These are phyloP conservation scores for Termitomyces sp. DNA, from an alignment of 768 basidiomycete species.

Conservation along the genomic window DNA sequence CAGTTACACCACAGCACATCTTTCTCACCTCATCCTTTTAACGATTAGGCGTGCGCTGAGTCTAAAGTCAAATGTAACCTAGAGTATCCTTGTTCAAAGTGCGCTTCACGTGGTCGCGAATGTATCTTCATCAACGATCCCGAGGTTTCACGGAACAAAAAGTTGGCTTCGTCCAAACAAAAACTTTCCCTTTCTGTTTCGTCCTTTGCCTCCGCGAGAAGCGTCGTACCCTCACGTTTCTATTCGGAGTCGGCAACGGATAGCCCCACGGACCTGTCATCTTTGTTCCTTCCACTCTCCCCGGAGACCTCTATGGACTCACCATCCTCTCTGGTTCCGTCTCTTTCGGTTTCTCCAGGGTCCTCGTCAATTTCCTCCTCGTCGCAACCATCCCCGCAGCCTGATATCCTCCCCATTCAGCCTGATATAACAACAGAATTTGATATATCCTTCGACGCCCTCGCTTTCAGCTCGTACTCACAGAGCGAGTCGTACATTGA, in stretches of 20 bases:
- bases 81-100: slow-evolving; percentile 63
- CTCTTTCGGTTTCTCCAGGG: slow-evolving; percentile 22
- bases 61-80: slow-evolving; percentile 76
- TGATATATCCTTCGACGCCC: slow-evolving; percentile 24
- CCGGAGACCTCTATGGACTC: slow-evolving; percentile 12
- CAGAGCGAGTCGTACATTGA: slow-evolving; percentile 30
- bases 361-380: slow-evolving; percentile 30
- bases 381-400: slow-evolving; percentile 31
- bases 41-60: slow-evolving; percentile 52
- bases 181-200: slow-evolving; percentile 12
- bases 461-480: slow-evolving; percentile 25
- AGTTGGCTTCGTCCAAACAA: slow-evolving; percentile 25
- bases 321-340: slow-evolving; percentile 1
- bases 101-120: slow-evolving; percentile 52
- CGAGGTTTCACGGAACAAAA: slow-evolving; percentile 34
- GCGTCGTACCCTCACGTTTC: slow-evolving; percentile 13
- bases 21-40: not conserved
- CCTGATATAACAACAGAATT: slow-evolving; percentile 23
- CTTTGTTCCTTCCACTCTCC: slow-evolving; percentile 4
- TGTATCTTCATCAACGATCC: slow-evolving; percentile 57
- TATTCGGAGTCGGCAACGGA: slow-evolving; percentile 9
- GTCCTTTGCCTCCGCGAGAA: slow-evolving; percentile 27
- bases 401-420: slow-evolving; percentile 30
- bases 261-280: slow-evolving; percentile 9
- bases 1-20: not conserved